Conservation (phyloP, 805 yeast species). For the Pichia nakasei region DNA sequence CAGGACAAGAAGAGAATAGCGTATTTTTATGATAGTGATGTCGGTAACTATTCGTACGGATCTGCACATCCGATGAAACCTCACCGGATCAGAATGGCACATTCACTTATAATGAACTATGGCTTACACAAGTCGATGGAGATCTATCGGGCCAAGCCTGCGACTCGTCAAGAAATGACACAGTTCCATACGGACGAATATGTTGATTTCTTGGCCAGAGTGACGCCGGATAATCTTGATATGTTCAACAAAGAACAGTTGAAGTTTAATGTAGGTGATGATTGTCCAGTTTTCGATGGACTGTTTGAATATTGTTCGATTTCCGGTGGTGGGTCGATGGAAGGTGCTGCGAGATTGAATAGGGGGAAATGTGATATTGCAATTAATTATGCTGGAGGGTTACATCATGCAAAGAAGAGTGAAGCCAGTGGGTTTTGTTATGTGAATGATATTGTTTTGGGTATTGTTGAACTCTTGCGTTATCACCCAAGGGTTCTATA, state of each 20-base stretch:
- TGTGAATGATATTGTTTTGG: constrained; percentile 81
- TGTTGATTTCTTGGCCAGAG: constrained; percentile 83
- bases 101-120: constrained; percentile 91
- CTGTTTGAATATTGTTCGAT: constrained; percentile 67
- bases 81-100: constrained; percentile 97
- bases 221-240: constrained; percentile 86
- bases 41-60: constrained; percentile 96
- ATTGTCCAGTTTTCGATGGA: constrained; percentile 79
- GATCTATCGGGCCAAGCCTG: constrained; percentile 93
- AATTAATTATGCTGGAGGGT: constrained; percentile 88
- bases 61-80: constrained; percentile 99
- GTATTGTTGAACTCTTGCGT: constrained; percentile 68
- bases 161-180: constrained; percentile 96
- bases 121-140: constrained; percentile 97
- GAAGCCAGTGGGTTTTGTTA: constrained; percentile 91
- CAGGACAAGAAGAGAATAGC: constrained; percentile 58
- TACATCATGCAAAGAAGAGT: constrained; percentile 86
- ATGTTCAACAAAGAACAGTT: constrained; percentile 80
- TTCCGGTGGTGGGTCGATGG: constrained; percentile 84
- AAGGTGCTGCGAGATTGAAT: constrained; percentile 77
- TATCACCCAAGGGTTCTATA: constrained; percentile 81
- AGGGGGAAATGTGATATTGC: constrained; percentile 85
- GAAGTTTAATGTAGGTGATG: constrained; percentile 94
- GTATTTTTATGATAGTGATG: constrained; percentile 81
- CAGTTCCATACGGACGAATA: constrained; percentile 98